Evolutionary conservation across 164 flowering plant species (phyloP), one percentile per base, ranked within the genome.

Genomic region (Macadamia integrifolia): DNA sequence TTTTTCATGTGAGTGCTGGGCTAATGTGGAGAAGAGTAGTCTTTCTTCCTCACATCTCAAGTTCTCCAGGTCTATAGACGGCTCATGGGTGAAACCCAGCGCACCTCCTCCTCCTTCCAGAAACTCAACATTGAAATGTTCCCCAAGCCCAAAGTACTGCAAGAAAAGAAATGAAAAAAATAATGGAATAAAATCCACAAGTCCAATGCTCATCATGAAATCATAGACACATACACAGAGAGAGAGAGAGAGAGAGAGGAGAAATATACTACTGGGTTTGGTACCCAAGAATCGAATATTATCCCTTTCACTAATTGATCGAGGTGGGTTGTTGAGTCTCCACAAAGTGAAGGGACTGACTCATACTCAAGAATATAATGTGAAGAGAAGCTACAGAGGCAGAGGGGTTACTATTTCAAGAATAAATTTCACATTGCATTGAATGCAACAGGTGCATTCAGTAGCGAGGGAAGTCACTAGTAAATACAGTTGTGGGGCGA

Each of bases 61-160:
- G 62, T 56, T 64, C 29, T 64, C 75, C 23, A 62, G 1, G 61
- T 14, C 73, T 58, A 64, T n/a, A 62, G 71, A 72, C 49, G 68
- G 64, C 28, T 67, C 74, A 30, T 61, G 64, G 66, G 64, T 66
- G 6, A 69, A 66, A 55, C 64, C 70, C 57, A 71, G 18, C n/a
- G 58, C 74, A 58, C 49, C 43, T 13, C 62, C 61, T 49, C 66
- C 80, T 55, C 69, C 73, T 48, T 75, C 88, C 23, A 69, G 66
- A 64, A 68, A 64, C 67, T 70, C 77, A 44, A 62, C 71, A 30
- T 74, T 79, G 68, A 72, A 56, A 64, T 79, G 78, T 52, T 79
- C 84, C 6, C 75, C 86, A 44, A 82, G 64, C 42, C 77, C 69
- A 86, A 80, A 83, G 76, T 77, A 75, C 56, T 49, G 40, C 40